Evolutionary conservation across 129 eudicot species (phyloP).

Genomic region (Flaveria robusta): DNA sequence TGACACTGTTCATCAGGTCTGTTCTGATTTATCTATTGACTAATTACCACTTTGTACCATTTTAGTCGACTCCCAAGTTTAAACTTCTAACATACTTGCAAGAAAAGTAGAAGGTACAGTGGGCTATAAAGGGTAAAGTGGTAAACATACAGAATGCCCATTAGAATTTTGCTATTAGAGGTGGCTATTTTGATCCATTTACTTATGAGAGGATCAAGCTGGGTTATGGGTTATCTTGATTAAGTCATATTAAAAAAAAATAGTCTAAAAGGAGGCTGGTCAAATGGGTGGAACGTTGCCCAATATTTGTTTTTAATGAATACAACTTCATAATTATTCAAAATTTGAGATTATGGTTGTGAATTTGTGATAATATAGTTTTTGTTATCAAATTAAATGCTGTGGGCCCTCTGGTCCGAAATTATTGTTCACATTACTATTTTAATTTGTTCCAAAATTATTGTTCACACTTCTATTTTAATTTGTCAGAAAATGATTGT

Average conservation of each 20-base stretch:
- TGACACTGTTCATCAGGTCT: conserved; percentile 92
- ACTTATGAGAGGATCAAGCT: neutral
- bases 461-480: neutral
- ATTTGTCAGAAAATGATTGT: neutral
- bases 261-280: neutral
- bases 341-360: neutral
- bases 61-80: neutral
- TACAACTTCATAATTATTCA: neutral
- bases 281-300: neutral
- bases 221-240: neutral
- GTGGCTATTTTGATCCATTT: neutral
- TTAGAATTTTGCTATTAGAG: neutral
- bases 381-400: neutral
- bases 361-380: neutral
- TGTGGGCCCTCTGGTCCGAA: neutral
- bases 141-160: neutral
- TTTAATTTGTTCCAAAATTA: neutral
- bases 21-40: conserved; percentile 16
- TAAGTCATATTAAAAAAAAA: neutral
- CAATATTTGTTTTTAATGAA: neutral
- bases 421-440: neutral
- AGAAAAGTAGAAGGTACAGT: neutral
- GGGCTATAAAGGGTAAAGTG: neutral
- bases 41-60: conserved; percentile 13
- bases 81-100: neutral